These are phyloP conservation scores for Epichloe uncinata DNA, from an alignment of 2,329 filamentous ascomycete genomes.

Conservation along the genomic window DNA sequence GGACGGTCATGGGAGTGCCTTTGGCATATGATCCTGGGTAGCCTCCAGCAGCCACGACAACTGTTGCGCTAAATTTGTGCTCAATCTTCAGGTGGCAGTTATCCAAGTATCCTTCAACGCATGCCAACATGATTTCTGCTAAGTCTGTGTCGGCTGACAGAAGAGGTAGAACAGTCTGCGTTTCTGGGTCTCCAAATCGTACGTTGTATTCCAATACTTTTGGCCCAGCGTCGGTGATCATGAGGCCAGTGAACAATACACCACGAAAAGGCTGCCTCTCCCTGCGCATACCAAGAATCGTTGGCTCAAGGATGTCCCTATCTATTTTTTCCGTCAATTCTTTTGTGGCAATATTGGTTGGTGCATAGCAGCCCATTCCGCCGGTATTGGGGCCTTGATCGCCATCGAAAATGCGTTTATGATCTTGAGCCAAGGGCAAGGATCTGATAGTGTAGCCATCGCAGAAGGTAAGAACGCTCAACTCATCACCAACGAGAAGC, in stretches of 20 bases:
- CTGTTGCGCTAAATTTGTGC: constrained; percentile 66
- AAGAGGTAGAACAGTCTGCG: constrained; percentile 71
- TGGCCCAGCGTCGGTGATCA: constrained; percentile 73
- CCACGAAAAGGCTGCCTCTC: constrained; percentile 65
- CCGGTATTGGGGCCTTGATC: constrained; percentile 89
- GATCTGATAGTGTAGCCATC: constrained; percentile 77
- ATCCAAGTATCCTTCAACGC: constrained; percentile 60
- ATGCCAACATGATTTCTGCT: constrained; percentile 79
- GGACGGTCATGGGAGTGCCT: constrained; percentile 48
- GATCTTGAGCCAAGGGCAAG: constrained; percentile 85
- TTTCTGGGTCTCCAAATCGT: constrained; percentile 84
- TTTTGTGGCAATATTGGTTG: constrained; percentile 66
- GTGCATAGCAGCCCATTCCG: constrained; percentile 94
- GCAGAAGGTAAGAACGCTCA: constrained; percentile 82
- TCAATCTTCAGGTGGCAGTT: constrained; percentile 55
- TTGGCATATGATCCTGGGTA: constrained; percentile 83
- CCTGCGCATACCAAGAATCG: constrained; percentile 72
- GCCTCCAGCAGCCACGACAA: constrained; percentile 85
- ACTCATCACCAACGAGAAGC: constrained; percentile 78
- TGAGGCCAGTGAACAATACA: constrained; percentile 78
- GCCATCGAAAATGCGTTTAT: constrained; percentile 87
- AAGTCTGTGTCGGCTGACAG: constrained; percentile 69
- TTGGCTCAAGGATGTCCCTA: constrained; percentile 73
- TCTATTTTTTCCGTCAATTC: constrained; percentile 68
- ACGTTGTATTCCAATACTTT: constrained; percentile 90